Conservation (phyloP, 2,329 filamentous ascomycete species). For the Talaromyces sp. region DNA sequence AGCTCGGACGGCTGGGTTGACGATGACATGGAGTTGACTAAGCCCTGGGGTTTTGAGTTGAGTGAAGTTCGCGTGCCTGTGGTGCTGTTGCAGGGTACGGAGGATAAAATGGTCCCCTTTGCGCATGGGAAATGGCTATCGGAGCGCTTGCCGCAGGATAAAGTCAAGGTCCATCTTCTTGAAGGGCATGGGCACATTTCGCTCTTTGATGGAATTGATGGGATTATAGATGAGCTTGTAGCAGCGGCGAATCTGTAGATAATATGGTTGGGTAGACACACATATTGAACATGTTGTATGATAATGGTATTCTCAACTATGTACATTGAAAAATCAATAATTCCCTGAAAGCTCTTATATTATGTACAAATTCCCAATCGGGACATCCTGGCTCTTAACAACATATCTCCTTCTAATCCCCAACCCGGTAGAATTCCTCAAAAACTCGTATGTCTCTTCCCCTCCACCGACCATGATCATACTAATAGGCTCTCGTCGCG, state of each 20-base stretch:
- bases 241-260: conserved; percentile 3
- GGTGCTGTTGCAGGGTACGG: conserved; percentile 1
- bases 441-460: conserved; percentile 60
- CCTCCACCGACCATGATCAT: conserved; percentile 81
- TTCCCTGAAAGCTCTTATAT: conserved; percentile 36
- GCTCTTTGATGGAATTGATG: conserved; percentile 4
- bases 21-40: not conserved
- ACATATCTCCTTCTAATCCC: conserved; percentile 75
- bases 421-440: conserved; percentile 63
- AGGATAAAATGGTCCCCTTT: conserved; percentile 14
- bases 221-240: conserved; percentile 11
- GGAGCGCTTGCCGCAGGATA: conserved; percentile 15
- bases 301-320: not conserved
- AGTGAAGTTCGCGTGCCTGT: conserved; percentile 12
- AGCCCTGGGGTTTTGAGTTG: conserved; percentile 7
- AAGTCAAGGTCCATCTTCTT: conserved; percentile 9
- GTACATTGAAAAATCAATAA: conserved; percentile 1
- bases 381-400: conserved; percentile 74
- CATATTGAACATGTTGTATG: not conserved
- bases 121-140: conserved; percentile 12
- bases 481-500: conserved; percentile 68
- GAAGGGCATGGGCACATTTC: conserved; percentile 12
- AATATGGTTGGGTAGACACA: not conserved
- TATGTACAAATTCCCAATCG: conserved; percentile 75
- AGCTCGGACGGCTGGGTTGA: conserved; percentile 12